phyloP scores from a whole-genome alignment of 2,329 filamentous ascomycete species.

The Thelonectria olida region DNA sequence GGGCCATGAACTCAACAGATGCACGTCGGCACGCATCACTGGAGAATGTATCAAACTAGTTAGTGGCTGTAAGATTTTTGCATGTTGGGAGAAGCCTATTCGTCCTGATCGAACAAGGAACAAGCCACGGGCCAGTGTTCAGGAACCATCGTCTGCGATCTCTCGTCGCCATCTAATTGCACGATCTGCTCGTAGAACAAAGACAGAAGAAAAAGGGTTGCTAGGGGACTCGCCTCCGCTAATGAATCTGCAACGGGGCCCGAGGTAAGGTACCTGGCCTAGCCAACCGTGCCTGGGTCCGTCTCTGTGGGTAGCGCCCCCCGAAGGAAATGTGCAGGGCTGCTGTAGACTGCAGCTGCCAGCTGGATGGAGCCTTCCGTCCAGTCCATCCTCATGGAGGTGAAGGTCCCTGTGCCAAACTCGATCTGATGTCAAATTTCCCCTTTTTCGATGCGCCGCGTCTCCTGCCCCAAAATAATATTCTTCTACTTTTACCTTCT shows the following conservation, averaged over 20 bases:
- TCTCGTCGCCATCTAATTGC: neutral
- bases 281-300: conserved; percentile 16
- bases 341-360: neutral
- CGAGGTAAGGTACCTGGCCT: conserved; percentile 3
- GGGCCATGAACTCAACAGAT: neutral
- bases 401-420: conserved; percentile 21
- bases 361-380: no score
- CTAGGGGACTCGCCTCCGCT: conserved; percentile 2
- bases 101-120: neutral
- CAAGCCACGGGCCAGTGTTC: neutral
- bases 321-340: conserved; percentile 2
- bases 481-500: conserved; percentile 26
- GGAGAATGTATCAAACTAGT: neutral
- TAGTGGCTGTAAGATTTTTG: conserved; percentile 5
- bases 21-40: neutral
- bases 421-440: conserved; percentile 46
- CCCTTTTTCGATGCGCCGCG: conserved; percentile 47
- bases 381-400: no score
- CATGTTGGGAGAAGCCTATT: neutral
- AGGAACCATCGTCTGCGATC: neutral
- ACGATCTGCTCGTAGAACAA: neutral
- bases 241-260: conserved; percentile 8
- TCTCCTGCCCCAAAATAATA: conserved; percentile 36
- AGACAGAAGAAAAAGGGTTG: conserved; percentile 7
- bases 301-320: conserved; percentile 16